phyloP scores from a whole-genome alignment of 1,284 basidiomycete genomes.

The Acaromyces ingoldii region DNA sequence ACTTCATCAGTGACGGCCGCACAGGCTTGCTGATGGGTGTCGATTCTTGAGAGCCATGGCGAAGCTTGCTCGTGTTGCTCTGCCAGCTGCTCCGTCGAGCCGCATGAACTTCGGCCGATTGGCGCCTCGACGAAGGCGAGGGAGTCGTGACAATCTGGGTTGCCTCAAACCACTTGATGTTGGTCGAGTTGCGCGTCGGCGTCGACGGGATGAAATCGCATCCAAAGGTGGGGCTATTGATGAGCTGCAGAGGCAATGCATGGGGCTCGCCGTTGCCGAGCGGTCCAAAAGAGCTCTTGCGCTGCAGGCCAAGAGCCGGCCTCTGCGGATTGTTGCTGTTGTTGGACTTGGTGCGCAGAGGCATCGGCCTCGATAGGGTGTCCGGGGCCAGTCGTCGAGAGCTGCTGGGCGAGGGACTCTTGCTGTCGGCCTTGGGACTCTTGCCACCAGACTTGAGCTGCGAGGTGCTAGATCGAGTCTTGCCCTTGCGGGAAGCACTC shows the following conservation, averaged over 20 bases:
- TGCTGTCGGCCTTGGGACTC: too few relatives aligned
- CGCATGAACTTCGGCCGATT: conserved; percentile 3
- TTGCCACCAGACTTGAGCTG: too few relatives aligned
- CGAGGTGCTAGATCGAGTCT: too few relatives aligned
- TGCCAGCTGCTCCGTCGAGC: neutral
- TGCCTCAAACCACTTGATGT: conserved; percentile 47
- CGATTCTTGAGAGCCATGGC: too few relatives aligned
- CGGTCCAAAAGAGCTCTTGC: conserved; percentile 13
- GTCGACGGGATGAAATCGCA: conserved; percentile 36
- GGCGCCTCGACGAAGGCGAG: conserved; percentile 25
- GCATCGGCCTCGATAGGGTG: neutral
- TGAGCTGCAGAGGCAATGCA: too few relatives aligned
- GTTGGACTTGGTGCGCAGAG: neutral
- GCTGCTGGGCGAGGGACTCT: too few relatives aligned
- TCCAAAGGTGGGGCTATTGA: conserved; percentile 25
- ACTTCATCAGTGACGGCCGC: too few relatives aligned
- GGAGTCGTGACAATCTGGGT: conserved; percentile 40
- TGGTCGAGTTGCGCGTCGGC: conserved; percentile 33
- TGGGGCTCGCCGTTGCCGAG: conserved; percentile 17
- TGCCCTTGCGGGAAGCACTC: too few relatives aligned
- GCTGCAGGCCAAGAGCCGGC: conserved; percentile 8
- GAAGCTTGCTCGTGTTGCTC: too few relatives aligned
- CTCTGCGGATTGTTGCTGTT: too few relatives aligned
- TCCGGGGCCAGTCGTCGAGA: too few relatives aligned
- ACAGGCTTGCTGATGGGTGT: too few relatives aligned